A percentile compares a stretch with the other conserved stretches of the same genome.
Conservation (phyloP, 495 filamentous ascomycete species). For the Pseudomonodictys pantanalensis region DNA sequence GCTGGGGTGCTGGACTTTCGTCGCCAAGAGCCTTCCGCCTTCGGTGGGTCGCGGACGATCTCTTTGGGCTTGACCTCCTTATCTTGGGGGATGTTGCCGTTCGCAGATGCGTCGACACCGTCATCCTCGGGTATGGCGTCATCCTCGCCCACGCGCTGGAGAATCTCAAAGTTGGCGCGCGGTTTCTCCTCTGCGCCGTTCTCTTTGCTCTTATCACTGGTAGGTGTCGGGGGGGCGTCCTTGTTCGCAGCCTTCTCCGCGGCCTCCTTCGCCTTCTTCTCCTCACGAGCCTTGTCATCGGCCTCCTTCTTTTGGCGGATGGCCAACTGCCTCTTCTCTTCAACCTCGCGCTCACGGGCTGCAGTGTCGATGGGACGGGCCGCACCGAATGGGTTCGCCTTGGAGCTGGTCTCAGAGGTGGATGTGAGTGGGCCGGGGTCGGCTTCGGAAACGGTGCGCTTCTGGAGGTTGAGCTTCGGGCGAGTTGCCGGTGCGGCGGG, state of each 20-base stretch:
- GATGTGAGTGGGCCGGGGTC: conserved; percentile 52
- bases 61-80: conserved; percentile 45
- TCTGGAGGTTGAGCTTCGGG: conserved; percentile 77
- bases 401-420: conserved; percentile 56
- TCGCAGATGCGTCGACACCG: conserved; percentile 33
- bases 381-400: conserved; percentile 88
- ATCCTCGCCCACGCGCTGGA: conserved; percentile 34
- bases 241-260: conserved; percentile 43
- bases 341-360: conserved; percentile 79
- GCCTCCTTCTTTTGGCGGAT: conserved; percentile 79
- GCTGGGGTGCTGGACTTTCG: conserved; percentile 30
- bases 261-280: conserved; percentile 59
- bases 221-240: conserved; percentile 28
- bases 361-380: conserved; percentile 88
- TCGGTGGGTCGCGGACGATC: conserved; percentile 29
- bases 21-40: conserved; percentile 29
- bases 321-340: conserved; percentile 74
- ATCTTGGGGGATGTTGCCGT: conserved; percentile 40
- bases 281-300: conserved; percentile 80
- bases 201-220: conserved; percentile 35
- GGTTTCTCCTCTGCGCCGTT: conserved; percentile 36
- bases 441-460: conserved; percentile 80
- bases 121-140: conserved; percentile 33
- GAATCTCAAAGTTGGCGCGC: conserved; percentile 39
- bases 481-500: conserved; percentile 57